A percentile compares a stretch with the other conserved stretches of the same genome.
Conservation (phyloP, 371 early-diverging fungal genomes). For the Rhizomucor pusillus region DNA sequence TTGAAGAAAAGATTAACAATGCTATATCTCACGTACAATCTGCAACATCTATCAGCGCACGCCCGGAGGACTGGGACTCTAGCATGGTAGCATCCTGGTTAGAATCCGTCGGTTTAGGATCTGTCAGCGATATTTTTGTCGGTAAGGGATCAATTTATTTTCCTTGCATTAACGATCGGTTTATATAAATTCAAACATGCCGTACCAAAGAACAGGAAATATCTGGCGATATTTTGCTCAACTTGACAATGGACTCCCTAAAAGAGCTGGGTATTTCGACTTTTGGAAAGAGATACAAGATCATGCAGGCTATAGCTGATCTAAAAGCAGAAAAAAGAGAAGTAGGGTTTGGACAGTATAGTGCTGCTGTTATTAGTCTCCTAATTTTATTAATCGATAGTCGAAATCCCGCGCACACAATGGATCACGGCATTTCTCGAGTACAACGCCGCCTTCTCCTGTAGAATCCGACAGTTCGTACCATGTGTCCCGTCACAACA, state of each 20-base stretch:
- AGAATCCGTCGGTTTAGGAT: conserved; percentile 51
- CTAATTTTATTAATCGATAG: no score
- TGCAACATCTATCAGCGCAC: conserved; percentile 2
- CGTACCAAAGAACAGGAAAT: conserved; percentile 60
- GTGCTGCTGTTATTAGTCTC: no score
- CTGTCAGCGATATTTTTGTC: conserved; percentile 54
- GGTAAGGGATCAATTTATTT: conserved; percentile 37
- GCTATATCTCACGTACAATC: conserved; percentile 25
- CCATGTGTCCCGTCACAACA: conserved; percentile 8
- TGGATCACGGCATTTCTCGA: not conserved
- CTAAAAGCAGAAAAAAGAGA: conserved; percentile 14
- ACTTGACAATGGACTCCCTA: conserved; percentile 59
- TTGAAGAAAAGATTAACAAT: conserved; percentile 31
- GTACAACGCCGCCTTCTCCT: conserved; percentile 14
- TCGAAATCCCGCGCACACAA: no score
- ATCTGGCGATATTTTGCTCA: conserved; percentile 66
- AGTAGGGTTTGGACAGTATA: no score
- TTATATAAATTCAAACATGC: not conserved
- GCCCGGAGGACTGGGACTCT: conserved; percentile 37
- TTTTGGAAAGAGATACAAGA: conserved; percentile 69
- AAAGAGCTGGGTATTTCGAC: conserved; percentile 70
- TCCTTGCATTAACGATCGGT: conserved; percentile 1
- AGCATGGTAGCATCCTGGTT: conserved; percentile 48
- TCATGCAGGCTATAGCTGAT: conserved; percentile 64
- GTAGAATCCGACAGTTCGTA: conserved; percentile 19